These are phyloP conservation scores for Balakata baccata DNA, from an alignment of 345 rosid species.

Conservation along the genomic window DNA sequence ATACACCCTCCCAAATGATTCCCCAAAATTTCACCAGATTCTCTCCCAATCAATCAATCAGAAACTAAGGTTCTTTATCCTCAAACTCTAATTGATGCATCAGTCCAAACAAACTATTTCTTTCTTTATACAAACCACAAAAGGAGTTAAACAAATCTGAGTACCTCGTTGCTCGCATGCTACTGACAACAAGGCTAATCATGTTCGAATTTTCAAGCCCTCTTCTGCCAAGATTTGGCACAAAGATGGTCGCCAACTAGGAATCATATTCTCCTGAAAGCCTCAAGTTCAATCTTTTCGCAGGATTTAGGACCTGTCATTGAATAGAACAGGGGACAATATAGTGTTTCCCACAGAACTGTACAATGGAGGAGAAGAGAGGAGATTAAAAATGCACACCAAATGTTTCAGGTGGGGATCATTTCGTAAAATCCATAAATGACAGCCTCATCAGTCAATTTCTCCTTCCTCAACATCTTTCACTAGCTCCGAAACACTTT, in stretches of 20 bases:
- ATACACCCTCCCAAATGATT: background rate
- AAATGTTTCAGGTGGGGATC: background rate
- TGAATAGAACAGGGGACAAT: background rate
- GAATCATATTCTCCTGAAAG: background rate
- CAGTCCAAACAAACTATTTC: background rate
- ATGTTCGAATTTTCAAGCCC: background rate
- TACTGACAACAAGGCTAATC: background rate
- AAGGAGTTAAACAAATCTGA: background rate
- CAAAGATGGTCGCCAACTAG: background rate
- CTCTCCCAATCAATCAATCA: background rate
- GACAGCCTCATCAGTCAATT: slow-evolving; percentile 43
- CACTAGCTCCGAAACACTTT: slow-evolving; percentile 24
- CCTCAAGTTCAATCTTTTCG: background rate
- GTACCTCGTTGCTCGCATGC: background rate
- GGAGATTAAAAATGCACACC: background rate
- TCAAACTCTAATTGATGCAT: background rate
- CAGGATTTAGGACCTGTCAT: background rate
- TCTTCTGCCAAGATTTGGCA: background rate
- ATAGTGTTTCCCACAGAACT: background rate
- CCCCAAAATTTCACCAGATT: background rate
- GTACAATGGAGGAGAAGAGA: background rate
- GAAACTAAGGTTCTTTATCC: too few species aligned
- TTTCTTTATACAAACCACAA: slow-evolving; percentile 4
- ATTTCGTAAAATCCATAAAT: background rate
- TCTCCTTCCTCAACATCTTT: slow-evolving; percentile 86